Conservation (phyloP, 208 protist species). For the Naegleria fowleri region DNA sequence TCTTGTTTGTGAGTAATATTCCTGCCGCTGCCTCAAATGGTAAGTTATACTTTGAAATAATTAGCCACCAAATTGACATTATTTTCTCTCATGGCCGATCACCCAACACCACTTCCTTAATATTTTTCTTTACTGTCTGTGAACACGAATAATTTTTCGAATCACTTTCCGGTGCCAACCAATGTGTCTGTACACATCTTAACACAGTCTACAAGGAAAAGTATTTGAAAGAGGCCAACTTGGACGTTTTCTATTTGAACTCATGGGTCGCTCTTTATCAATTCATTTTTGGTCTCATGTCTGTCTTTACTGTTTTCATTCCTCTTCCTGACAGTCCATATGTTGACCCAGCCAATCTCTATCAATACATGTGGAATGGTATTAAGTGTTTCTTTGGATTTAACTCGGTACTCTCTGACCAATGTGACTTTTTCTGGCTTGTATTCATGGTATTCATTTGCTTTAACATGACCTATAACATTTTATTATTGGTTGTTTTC, state of each 20-base stretch:
- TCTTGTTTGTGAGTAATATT: constrained; percentile 4
- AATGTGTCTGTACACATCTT: no score
- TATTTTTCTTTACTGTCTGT: no score
- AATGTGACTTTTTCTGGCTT: constrained; percentile 8
- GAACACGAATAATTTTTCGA: no score
- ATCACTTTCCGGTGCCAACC: no score
- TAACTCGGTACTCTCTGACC: background rate
- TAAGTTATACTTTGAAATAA: background rate
- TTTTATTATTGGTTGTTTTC: constrained; percentile 21
- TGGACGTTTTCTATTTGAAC: constrained; percentile 21
- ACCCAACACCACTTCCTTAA: no score
- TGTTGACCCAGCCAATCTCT: background rate
- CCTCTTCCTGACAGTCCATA: background rate
- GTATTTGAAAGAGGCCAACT: constrained; percentile 24
- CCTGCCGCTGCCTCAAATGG: constrained; percentile 1
- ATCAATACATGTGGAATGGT: background rate
- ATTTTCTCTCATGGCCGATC: no score
- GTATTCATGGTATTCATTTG: constrained; percentile 17
- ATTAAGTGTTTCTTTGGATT: constrained; percentile 15
- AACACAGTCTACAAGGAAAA: constrained; percentile 26
- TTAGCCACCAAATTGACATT: no score
- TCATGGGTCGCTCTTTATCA: constrained; percentile 19
- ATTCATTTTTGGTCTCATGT: constrained; percentile 26
- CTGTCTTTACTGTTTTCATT: background rate
- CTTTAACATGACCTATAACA: constrained; percentile 29